Evolutionary conservation across 192 early-diverging fungal species (phyloP).

Genomic region (Coemansia umbellata): DNA sequence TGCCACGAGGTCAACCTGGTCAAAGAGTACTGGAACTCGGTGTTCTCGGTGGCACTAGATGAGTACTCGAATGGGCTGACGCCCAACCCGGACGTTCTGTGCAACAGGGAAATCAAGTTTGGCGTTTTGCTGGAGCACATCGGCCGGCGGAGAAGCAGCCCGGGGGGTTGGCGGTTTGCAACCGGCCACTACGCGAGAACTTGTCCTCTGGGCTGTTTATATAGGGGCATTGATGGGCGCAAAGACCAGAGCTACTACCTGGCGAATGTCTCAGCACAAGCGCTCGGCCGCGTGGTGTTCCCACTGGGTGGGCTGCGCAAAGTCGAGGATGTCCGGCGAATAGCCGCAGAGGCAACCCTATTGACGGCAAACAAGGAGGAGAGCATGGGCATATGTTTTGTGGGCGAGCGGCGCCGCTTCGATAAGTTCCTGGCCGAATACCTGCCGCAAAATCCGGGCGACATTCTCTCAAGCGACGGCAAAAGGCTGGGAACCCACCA

Average conservation of each 20-base stretch:
- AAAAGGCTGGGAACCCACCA: conserved; percentile 42
- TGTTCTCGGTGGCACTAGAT: conserved; percentile 78
- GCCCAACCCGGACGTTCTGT: conserved; percentile 90
- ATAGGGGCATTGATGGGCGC: conserved; percentile 55
- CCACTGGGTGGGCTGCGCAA: conserved; percentile 78
- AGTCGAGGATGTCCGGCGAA: conserved; percentile 58
- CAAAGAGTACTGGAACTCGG: conserved; percentile 87
- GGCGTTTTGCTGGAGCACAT: conserved; percentile 70
- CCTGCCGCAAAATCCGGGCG: conserved; percentile 41
- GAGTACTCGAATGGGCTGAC: conserved; percentile 69
- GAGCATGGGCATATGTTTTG: conserved; percentile 96
- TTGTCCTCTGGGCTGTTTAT: not conserved
- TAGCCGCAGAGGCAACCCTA: conserved; percentile 60
- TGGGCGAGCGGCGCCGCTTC: conserved; percentile 76
- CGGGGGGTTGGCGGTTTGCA: conserved; percentile 46
- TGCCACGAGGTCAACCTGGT: conserved; percentile 65
- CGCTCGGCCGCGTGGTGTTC: conserved; percentile 59
- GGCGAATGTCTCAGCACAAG: conserved; percentile 51
- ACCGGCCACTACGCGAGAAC: conserved; percentile 62
- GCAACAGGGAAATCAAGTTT: conserved; percentile 94
- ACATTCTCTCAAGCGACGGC: conserved; percentile 46
- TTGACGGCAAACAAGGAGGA: conserved; percentile 67
- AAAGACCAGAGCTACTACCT: conserved; percentile 98
- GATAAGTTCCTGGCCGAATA: conserved; percentile 70
- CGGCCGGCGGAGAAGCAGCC: not conserved